Base-by-base conservation (phyloP, 305 asterid species). In the Striga hermonthica region DNA sequence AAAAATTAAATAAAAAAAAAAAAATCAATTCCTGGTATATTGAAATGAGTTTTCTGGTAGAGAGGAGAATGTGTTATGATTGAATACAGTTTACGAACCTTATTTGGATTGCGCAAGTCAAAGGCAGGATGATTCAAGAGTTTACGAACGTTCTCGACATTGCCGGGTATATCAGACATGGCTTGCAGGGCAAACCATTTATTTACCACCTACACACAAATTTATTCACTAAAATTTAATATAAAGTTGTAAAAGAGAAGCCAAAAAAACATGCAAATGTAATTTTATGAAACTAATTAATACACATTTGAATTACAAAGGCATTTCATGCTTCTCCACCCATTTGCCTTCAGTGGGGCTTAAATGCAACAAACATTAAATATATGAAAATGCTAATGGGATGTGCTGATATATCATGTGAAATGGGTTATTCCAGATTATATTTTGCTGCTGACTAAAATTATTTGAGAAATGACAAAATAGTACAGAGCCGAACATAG, bases 141-240 rank as follows among this genome's bases (percentile, higher is more conserved):
- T 49, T 90, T 79, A 73, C 84, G 88, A 35, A 93, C 95, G 64
- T 88, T 90, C 77, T 84, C 95, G 41, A 93, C 96, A 53, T 93
- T 93, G 66, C 97, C 90, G 0, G 95, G 96, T 64, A 85, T 62
- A 69, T 82, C 85, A 4, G 99, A 90, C 79, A 56, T 53, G 11
- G 95, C 97, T 88, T 90, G 99, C 72, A 93, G 92, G 0, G 89
- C 78, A 60, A 93, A 79, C 99, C 99, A 93, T 69, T 86, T 90
- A 57, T 78, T 88, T 34, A 93, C 91, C 59, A 90, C 99, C 99
- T 92, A 77, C 7, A 63, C 14, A n/a, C 7, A 12, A 47, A 22
- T 22, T 22, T 22, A 22, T 22, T 22, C 31, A 22, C 31, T 22
- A 22, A 0, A 22, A 22, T 22, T 22, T 22, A 22, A 22, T 22